Evolutionary conservation across 441 rosid species (phyloP).

Genomic region (Gossypium lobatum): DNA sequence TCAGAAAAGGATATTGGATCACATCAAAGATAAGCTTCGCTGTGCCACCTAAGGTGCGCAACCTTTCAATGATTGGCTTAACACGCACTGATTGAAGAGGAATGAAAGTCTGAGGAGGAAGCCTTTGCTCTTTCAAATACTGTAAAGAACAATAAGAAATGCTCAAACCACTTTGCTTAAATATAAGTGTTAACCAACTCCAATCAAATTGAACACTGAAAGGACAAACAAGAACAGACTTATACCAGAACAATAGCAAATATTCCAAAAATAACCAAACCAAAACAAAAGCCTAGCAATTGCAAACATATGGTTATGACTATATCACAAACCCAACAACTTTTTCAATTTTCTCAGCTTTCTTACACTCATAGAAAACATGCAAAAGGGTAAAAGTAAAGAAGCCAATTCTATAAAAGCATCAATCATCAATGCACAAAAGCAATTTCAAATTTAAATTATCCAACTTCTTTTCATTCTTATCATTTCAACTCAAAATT

Average conservation of each 20-base stretch:
- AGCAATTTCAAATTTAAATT: background rate
- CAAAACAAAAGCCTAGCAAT: background rate
- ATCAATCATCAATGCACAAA: background rate
- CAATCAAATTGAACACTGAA: background rate
- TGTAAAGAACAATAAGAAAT: slow-evolving; percentile 39
- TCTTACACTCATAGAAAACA: background rate
- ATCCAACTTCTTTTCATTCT: background rate
- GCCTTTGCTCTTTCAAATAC: slow-evolving; percentile 98
- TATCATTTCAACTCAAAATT: background rate
- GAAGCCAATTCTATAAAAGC: background rate
- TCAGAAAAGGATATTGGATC: slow-evolving; percentile 86
- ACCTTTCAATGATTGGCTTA: slow-evolving; percentile 77
- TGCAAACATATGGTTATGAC: background rate
- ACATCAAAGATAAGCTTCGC: slow-evolving; percentile 85
- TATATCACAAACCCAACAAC: background rate
- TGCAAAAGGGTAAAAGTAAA: background rate
- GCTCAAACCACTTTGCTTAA: background rate
- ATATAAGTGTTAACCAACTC: background rate
- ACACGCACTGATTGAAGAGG: slow-evolving; percentile 96
- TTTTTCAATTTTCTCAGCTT: background rate
- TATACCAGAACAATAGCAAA: background rate
- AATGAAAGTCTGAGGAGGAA: slow-evolving; percentile 98
- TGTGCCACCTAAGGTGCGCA: slow-evolving; percentile 80
- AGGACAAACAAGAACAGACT: background rate
- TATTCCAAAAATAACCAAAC: background rate